Base-by-base conservation (phyloP, 257 asterid species). In the Lithospermum erythrorhizon region DNA sequence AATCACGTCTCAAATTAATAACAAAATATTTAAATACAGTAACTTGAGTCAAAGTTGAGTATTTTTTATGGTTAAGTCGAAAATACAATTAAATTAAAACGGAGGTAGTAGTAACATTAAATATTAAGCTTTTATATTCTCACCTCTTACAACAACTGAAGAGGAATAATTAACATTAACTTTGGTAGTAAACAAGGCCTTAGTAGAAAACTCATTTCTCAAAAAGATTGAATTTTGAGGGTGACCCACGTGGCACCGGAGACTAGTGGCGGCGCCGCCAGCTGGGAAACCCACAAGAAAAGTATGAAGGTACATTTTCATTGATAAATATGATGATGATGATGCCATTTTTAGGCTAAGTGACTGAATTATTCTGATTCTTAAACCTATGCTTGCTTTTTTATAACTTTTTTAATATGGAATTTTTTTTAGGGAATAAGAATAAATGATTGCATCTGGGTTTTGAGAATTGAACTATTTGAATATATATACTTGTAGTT, bases 361-460 rank as follows among this genome's bases (percentile, higher is more conserved):
- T 52, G 66, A 62, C 41, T 54, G 89, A 77, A 73, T 67, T 3
- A 41, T 11, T 48, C 54, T 63, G 69, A 75, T 61, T 73, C 72
- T 72, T 71, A 75, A 73, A 76, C 81, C 94, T 79, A 81, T 82
- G 71, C 81, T 82, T 77, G 79, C 81, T 66, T 65, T 66, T 51
- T 69, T 20, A 16, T 8, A 11, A 11, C 18, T 18, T 37, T n/a
- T 51, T 4, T n/a, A 2, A 4, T 8, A 19, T 53, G 57, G 23
- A 9, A 18, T 0, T 1, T 55, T 56, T 56, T 56, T 3, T 41
- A 5, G 49, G 17, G 18, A 41, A 41, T 6, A 11, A 35, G 14
- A 35, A 35, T 8, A 35, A 35, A 35, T 35, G 45, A 10, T 35
- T 8, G 45, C 11, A 35, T 35, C 9, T 35, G 45, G 7, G 11